Conservation (phyloP, 345 rosid genomes). For the Dovyalis caffra region DNA sequence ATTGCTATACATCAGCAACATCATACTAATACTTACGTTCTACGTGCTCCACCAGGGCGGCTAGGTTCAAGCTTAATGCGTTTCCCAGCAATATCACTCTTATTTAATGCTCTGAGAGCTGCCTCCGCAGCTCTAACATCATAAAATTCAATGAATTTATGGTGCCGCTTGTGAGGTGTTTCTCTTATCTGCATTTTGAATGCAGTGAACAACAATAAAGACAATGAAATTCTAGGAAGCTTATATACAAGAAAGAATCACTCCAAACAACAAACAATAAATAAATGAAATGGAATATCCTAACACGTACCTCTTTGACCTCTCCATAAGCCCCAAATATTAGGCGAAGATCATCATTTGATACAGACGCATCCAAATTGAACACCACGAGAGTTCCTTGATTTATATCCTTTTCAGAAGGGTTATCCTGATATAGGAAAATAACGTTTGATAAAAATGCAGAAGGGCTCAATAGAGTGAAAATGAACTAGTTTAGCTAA, state of each 20-base stretch:
- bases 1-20: not conserved
- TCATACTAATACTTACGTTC: conserved; percentile 50
- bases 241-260: not conserved
- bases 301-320: conserved; percentile 73
- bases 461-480: conserved; percentile 5
- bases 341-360: conserved; percentile 80
- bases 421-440: conserved; percentile 62
- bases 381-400: conserved; percentile 95
- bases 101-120: conserved; percentile 78
- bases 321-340: conserved; percentile 85
- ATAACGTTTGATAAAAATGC: conserved; percentile 11
- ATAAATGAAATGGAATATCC: conserved; percentile 3
- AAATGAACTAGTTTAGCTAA: not conserved
- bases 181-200: conserved; percentile 76
- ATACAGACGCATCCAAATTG: conserved; percentile 84
- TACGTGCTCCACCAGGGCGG: conserved; percentile 95
- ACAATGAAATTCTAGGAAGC: not conserved
- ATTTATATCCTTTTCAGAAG: conserved; percentile 90
- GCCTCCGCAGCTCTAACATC: conserved; percentile 95
- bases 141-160: conserved; percentile 87
- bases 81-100: conserved; percentile 95
- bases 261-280: not conserved
- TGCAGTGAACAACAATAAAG: not conserved
- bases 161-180: conserved; percentile 88
- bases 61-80: conserved; percentile 98